Conservation (phyloP, 352 stramenopile species). For the Phytophthora pini region DNA sequence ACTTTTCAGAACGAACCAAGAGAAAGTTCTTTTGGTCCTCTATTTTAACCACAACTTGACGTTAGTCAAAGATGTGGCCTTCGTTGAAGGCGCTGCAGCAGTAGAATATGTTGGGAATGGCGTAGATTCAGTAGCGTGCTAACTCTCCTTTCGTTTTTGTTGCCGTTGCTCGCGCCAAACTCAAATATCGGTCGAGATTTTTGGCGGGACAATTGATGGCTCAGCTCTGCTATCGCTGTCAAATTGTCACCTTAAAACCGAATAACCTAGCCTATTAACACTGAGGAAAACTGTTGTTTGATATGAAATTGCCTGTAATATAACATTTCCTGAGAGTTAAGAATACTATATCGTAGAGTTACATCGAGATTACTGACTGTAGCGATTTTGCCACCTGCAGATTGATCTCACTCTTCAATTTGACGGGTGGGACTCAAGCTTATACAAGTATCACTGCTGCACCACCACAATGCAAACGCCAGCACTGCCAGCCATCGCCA, state of each 20-base stretch:
- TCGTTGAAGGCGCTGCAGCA: neutral
- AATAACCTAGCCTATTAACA: too few relatives aligned
- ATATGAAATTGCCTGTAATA: too few relatives aligned
- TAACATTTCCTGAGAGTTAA: too few relatives aligned
- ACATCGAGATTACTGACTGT: too few relatives aligned
- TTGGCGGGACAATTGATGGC: constrained; percentile 14
- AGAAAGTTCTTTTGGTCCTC: constrained; percentile 33
- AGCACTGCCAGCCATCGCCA: constrained; percentile 53
- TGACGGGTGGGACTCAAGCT: constrained; percentile 12
- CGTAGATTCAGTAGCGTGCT: neutral
- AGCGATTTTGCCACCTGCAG: neutral
- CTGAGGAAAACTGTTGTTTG: too few relatives aligned
- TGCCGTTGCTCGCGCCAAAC: constrained; percentile 6
- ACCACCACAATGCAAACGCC: constrained; percentile 4
- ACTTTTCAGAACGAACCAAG: constrained; percentile 12
- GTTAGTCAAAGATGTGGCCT: constrained; percentile 8
- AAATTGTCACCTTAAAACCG: too few relatives aligned
- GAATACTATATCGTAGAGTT: too few relatives aligned
- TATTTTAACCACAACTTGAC: constrained; percentile 11
- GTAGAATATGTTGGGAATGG: neutral
- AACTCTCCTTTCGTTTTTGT: too few relatives aligned
- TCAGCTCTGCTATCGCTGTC: constrained; percentile 1
- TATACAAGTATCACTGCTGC: neutral
- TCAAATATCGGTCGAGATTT: neutral
- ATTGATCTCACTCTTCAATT: constrained; percentile 41